phyloP scores from a whole-genome alignment of 2,329 filamentous ascomycete genomes.

The Monosporascus sp. region DNA sequence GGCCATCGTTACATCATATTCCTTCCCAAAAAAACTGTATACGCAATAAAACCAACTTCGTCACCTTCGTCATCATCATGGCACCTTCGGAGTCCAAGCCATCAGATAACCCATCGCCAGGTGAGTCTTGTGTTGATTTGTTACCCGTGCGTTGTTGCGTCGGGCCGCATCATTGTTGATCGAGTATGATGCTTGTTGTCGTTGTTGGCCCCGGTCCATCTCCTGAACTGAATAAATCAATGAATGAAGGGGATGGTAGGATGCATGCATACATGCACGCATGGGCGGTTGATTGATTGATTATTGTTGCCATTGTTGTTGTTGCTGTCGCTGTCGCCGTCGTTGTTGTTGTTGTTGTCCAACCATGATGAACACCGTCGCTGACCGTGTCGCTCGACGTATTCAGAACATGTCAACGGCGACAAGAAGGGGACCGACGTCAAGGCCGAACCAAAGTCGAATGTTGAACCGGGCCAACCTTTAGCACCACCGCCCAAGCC shows the following conservation, averaged over 20 bases:
- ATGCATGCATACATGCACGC: background rate
- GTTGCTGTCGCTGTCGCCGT: background rate
- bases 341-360: background rate
- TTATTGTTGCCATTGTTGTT: no score
- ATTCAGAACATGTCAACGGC: constrained; percentile 33
- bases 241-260: background rate
- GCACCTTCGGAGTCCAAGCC: constrained; percentile 27
- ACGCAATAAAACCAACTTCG: constrained; percentile 24
- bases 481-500: constrained; percentile 68
- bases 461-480: constrained; percentile 57
- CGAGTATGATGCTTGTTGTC: background rate
- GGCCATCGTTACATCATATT: constrained; percentile 30
- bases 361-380: constrained; percentile 9
- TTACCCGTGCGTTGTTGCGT: background rate
- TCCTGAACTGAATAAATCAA: background rate
- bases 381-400: constrained; percentile 16
- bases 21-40: constrained; percentile 16
- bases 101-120: constrained; percentile 27
- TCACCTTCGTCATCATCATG: constrained; percentile 32
- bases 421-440: constrained; percentile 41
- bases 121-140: constrained; percentile 17
- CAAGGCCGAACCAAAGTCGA: constrained; percentile 46
- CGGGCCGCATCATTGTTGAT: background rate
- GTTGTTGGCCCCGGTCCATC: background rate
- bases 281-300: no score